Percentiles rank a stretch among this genome's conserved stretches.
Conservation (phyloP, 306 rosid species). For the Abrus pulchellus region DNA sequence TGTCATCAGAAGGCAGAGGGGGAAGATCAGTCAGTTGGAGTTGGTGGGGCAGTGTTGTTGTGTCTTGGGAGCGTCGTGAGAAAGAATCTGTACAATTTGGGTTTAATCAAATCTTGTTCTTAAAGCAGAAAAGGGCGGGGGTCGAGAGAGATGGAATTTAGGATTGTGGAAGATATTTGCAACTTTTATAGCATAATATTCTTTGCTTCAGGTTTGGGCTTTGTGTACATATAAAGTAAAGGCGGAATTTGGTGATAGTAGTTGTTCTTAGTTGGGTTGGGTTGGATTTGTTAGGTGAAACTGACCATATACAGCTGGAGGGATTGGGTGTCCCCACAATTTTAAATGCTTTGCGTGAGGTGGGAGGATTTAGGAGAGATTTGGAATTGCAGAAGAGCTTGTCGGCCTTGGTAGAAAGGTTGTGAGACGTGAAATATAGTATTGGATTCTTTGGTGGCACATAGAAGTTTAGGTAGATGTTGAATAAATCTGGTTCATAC, state of each 20-base stretch:
- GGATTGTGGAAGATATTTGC: constrained; percentile 54
- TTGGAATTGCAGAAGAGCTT: constrained; percentile 38
- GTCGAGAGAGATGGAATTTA: constrained; percentile 31
- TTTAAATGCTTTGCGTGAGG: constrained; percentile 59
- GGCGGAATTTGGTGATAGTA: constrained; percentile 61
- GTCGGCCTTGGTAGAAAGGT: constrained; percentile 38
- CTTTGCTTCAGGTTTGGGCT: constrained; percentile 77
- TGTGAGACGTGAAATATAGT: constrained; percentile 41
- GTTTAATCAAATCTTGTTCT: constrained; percentile 87
- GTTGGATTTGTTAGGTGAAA: constrained; percentile 73
- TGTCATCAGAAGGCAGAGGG: constrained; percentile 60
- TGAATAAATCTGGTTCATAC: constrained; percentile 44
- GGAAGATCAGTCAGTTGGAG: constrained; percentile 76
- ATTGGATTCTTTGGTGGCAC: constrained; percentile 48
- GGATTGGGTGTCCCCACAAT: constrained; percentile 33
- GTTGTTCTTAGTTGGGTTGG: constrained; percentile 64
- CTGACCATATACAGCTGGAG: constrained; percentile 41
- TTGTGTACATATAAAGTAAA: constrained; percentile 71
- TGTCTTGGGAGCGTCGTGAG: constrained; percentile 91
- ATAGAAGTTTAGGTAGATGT: constrained; percentile 53
- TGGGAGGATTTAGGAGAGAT: constrained; percentile 17
- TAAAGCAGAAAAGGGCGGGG: constrained; percentile 46
- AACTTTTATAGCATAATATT: constrained; percentile 61
- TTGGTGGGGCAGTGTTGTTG: constrained; percentile 89
- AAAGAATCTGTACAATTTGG: constrained; percentile 94